These are phyloP conservation scores for Mrakia blollopis DNA, from an alignment of 768 basidiomycete species.

Conservation along the genomic window DNA sequence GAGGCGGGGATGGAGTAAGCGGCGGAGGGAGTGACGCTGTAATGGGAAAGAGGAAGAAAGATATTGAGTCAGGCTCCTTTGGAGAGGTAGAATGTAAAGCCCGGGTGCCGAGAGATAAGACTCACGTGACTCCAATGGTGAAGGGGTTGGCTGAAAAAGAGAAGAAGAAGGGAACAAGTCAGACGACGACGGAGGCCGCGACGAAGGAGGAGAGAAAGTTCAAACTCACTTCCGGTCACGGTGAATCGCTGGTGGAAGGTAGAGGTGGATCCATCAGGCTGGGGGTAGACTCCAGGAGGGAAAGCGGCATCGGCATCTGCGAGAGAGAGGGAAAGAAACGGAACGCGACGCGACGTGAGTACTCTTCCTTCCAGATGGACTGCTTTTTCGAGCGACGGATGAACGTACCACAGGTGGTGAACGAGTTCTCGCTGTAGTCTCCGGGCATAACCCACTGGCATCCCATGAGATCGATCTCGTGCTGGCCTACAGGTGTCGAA, in stretches of 20 bases:
- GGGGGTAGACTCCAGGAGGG: conserved; percentile 49
- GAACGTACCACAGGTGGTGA: conserved; percentile 38
- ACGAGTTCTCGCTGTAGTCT: conserved; percentile 42
- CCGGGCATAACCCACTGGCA: conserved; percentile 34
- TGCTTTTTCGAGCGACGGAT: too few species aligned
- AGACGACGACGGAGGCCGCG: background rate
- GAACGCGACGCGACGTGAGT: background rate
- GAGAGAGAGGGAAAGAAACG: background rate
- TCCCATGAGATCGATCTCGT: conserved; percentile 19
- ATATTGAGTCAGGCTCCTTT: background rate
- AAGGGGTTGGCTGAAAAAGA: background rate
- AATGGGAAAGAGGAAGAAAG: background rate
- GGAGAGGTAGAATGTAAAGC: too few species aligned
- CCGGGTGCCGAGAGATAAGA: background rate
- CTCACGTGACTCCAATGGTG: conserved; percentile 22
- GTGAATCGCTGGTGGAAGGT: conserved; percentile 44
- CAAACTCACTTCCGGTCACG: conserved; percentile 9
- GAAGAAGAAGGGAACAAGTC: background rate
- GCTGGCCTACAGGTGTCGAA: conserved; percentile 6
- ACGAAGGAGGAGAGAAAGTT: background rate
- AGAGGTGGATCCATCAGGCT: conserved; percentile 46
- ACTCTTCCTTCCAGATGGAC: background rate
- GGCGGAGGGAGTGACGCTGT: conserved; percentile 42
- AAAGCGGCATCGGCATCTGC: conserved; percentile 43
- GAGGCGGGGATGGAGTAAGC: conserved; percentile 33